Percentiles rank a stretch among this genome's conserved stretches.
These are phyloP conservation scores for Starmerella apicola DNA, from an alignment of 805 yeast species.

Conservation along the genomic window DNA sequence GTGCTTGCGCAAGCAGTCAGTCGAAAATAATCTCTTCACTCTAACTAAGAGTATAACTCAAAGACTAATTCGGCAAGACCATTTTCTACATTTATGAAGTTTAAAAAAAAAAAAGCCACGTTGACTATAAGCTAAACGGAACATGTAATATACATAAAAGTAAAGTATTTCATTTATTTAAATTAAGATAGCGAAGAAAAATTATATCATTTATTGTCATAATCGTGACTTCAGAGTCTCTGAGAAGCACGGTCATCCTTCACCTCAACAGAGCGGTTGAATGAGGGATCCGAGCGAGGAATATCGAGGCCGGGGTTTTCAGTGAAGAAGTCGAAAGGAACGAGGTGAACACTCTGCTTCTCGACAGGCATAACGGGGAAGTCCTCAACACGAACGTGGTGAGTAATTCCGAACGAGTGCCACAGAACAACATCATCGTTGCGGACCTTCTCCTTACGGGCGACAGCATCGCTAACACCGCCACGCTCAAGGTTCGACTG, in stretches of 20 bases:
- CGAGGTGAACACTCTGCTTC: conserved; percentile 50
- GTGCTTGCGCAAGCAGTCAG: no score
- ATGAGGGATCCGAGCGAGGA: conserved; percentile 53
- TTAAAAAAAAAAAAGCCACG: background rate
- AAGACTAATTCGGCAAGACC: no score
- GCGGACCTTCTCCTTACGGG: conserved; percentile 44
- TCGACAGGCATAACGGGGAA: conserved; percentile 86
- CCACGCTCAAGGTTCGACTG: conserved; percentile 59
- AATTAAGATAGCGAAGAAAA: no score
- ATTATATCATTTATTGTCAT: no score
- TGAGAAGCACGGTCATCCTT: conserved; percentile 21
- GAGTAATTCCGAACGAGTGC: conserved; percentile 74
- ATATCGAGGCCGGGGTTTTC: conserved; percentile 69
- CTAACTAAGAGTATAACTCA: no score
- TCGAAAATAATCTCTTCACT: no score
- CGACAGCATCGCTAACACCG: conserved; percentile 21
- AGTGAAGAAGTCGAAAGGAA: conserved; percentile 64
- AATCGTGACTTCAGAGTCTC: conserved; percentile 15
- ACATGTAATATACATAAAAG: background rate
- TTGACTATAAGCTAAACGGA: background rate
- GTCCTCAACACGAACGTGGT: conserved; percentile 59
- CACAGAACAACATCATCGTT: conserved; percentile 64
- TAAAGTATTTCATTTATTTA: no score
- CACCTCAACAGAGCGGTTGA: conserved; percentile 46
- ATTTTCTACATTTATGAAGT: no score